Evolutionary conservation across 305 asterid species (phyloP).

Genomic region (Rubia peregrina): DNA sequence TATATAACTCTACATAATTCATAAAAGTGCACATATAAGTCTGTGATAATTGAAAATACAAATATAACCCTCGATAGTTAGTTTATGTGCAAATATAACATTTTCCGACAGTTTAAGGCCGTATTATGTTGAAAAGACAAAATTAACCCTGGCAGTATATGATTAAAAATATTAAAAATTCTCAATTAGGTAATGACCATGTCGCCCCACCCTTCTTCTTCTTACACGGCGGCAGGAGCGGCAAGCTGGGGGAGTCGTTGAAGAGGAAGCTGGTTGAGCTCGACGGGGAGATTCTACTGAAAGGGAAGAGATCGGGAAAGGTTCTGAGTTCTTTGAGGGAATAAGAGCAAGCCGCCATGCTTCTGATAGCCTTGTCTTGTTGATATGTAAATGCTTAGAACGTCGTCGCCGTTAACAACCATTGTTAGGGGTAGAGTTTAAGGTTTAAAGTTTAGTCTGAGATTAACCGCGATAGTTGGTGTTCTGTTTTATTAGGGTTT

Average conservation of each 20-base stretch:
- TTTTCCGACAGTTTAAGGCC: too few relatives aligned
- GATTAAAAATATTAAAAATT: too few relatives aligned
- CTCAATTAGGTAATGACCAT: too few relatives aligned
- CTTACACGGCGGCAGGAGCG: not conserved
- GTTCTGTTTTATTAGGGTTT: not conserved
- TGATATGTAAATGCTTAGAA: too few relatives aligned
- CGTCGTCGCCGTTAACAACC: conserved; percentile 36
- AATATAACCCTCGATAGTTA: too few relatives aligned
- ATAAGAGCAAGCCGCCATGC: conserved; percentile 75
- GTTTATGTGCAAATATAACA: too few relatives aligned
- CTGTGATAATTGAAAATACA: too few relatives aligned
- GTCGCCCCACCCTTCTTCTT: too few relatives aligned
- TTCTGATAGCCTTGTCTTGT: conserved; percentile 70
- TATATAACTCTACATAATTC: too few relatives aligned
- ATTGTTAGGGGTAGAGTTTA: not conserved
- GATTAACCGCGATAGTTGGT: not conserved
- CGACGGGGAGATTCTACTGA: conserved; percentile 38
- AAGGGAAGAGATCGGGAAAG: conserved; percentile 37
- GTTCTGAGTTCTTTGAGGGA: conserved; percentile 55
- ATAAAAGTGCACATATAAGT: too few relatives aligned
- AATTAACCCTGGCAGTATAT: too few relatives aligned
- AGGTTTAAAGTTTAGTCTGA: not conserved
- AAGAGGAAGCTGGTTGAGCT: conserved; percentile 50
- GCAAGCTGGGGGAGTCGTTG: conserved; percentile 33
- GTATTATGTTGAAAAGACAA: too few relatives aligned